Conservation (phyloP, 192 early-diverging fungal genomes). For the Dissophora ornata region DNA sequence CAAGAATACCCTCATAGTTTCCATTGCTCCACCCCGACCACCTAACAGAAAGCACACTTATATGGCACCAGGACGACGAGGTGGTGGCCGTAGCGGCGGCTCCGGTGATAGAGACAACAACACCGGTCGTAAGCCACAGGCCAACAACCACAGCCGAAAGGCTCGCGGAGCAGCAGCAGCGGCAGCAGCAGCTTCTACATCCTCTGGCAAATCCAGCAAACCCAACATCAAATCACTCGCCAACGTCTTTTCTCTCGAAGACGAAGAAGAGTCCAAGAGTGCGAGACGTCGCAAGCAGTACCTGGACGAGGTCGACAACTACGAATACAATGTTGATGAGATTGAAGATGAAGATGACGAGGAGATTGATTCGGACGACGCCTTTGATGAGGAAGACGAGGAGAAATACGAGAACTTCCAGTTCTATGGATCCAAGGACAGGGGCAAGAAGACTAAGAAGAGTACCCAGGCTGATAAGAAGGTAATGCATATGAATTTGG, state of each 20-base stretch:
- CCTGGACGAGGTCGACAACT: slow-evolving; percentile 72
- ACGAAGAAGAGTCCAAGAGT: slow-evolving; percentile 55
- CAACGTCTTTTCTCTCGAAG: slow-evolving; percentile 54
- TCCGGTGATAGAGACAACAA: slow-evolving; percentile 3
- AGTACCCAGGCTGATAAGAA: slow-evolving; percentile 14
- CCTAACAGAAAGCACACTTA: no score
- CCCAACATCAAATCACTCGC: slow-evolving; percentile 36
- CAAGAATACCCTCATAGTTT: not conserved
- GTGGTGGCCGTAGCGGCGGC: slow-evolving; percentile 17
- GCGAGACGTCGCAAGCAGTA: slow-evolving; percentile 56
- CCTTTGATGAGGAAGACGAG: slow-evolving; percentile 88
- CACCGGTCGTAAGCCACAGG: slow-evolving; percentile 28
- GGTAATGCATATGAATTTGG: no score
- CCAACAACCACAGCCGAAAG: slow-evolving; percentile 45
- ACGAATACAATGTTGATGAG: slow-evolving; percentile 78
- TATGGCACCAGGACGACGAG: slow-evolving; percentile 52
- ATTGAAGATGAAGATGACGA: slow-evolving; percentile 93
- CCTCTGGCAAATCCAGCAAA: not conserved
- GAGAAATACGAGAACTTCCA: slow-evolving; percentile 81
- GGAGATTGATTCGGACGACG: slow-evolving; percentile 92
- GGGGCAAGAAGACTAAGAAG: slow-evolving; percentile 39
- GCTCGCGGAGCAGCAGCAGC: slow-evolving; percentile 30
- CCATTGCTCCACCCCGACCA: no score
- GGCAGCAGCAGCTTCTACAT: not conserved
- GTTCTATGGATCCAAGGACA: slow-evolving; percentile 66